Percentiles rank a stretch among this genome's conserved stretches.
These are phyloP conservation scores for Auricularia sp. DNA, from an alignment of 768 basidiomycete genomes.

Conservation along the genomic window DNA sequence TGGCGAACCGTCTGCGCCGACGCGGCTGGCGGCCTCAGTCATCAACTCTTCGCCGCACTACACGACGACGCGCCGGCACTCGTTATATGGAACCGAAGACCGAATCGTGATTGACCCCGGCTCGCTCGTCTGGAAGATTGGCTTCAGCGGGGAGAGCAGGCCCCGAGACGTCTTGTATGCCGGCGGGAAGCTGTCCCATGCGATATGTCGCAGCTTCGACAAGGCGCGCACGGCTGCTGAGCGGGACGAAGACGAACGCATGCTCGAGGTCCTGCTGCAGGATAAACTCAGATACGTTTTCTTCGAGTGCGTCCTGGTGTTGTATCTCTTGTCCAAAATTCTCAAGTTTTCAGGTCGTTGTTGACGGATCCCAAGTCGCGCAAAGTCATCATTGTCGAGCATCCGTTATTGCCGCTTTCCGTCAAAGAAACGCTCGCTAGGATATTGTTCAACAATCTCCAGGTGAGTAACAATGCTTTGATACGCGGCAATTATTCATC, in stretches of 20 bases:
- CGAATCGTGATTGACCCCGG: conserved; percentile 92
- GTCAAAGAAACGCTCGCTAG: conserved; percentile 85
- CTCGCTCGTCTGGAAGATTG: conserved; percentile 90
- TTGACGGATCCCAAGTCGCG: conserved; percentile 91
- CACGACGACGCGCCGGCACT: conserved; percentile 76
- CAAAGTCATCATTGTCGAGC: conserved; percentile 88
- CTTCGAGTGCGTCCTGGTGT: conserved; percentile 53
- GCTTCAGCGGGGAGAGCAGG: conserved; percentile 91
- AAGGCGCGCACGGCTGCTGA: conserved; percentile 32
- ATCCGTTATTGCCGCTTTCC: conserved; percentile 73
- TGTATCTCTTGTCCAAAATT: not conserved
- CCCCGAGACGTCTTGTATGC: conserved; percentile 82
- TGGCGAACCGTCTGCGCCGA: not conserved
- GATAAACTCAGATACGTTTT: conserved; percentile 67
- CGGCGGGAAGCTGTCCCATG: conserved; percentile 38
- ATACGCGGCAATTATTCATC: not conserved
- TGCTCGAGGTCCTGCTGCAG: conserved; percentile 64
- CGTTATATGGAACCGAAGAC: conserved; percentile 94
- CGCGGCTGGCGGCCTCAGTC: not conserved
- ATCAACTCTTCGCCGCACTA: conserved; percentile 59
- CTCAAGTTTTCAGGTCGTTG: conserved; percentile 50
- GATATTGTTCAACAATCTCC: conserved; percentile 81
- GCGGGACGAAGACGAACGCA: conserved; percentile 61
- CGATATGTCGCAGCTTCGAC: conserved; percentile 18
- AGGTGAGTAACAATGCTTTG: conserved; percentile 36